Conservation (phyloP, 495 filamentous ascomycete species). For the Chaetomium tenue region DNA sequence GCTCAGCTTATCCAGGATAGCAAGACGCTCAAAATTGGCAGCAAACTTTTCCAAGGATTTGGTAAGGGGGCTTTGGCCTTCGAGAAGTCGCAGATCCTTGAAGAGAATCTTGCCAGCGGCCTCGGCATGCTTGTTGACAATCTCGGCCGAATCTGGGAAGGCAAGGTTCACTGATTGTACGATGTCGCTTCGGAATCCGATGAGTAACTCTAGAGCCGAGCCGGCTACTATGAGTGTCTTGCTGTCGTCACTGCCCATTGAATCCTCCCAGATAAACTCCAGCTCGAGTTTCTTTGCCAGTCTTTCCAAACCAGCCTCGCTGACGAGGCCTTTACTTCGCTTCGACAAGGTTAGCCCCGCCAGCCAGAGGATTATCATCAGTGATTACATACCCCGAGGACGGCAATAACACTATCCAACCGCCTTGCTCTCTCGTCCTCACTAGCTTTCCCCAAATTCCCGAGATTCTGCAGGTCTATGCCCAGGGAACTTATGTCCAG, state of each 20-base stretch:
- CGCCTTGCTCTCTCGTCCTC: constrained; percentile 59
- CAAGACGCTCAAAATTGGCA: constrained; percentile 75
- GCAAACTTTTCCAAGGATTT: constrained; percentile 70
- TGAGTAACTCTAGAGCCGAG: constrained; percentile 55
- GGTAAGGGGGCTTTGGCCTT: constrained; percentile 51
- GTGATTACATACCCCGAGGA: constrained; percentile 29
- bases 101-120: constrained; percentile 55
- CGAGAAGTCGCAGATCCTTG: constrained; percentile 49
- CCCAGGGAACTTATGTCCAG: constrained; percentile 44
- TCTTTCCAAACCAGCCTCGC: constrained; percentile 77
- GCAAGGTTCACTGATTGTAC: constrained; percentile 48
- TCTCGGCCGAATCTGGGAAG: constrained; percentile 49
- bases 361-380: not conserved
- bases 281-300: constrained; percentile 67
- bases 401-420: constrained; percentile 53
- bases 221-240: constrained; percentile 71
- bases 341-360: constrained; percentile 22
- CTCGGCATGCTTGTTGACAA: constrained; percentile 49
- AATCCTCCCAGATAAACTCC: constrained; percentile 68
- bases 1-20: constrained; percentile 76
- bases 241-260: constrained; percentile 43
- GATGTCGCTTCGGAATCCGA: constrained; percentile 51
- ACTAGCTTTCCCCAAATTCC: constrained; percentile 41
- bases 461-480: constrained; percentile 43
- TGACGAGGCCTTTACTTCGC: constrained; percentile 58